Percentiles rank a stretch among this genome's conserved stretches.
phyloP scores from a whole-genome alignment of 257 asterid genomes.

The Plectranthus barbatus region DNA sequence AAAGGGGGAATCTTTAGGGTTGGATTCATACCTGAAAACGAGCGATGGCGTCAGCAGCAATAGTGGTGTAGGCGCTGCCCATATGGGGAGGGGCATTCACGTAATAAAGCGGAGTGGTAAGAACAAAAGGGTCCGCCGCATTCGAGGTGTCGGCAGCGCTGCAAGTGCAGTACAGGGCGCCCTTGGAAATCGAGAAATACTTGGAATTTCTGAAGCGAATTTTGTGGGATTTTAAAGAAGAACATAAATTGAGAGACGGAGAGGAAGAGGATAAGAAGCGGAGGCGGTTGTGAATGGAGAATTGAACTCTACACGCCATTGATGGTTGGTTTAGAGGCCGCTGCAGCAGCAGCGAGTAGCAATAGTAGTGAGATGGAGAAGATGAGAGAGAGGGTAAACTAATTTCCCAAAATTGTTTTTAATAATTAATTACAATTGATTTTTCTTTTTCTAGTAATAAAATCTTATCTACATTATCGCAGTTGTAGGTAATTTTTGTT shows the following conservation, averaged over 20 bases:
- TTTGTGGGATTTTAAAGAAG: slow-evolving; percentile 15
- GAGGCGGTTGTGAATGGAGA: slow-evolving; percentile 47
- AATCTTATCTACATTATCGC: too few species aligned
- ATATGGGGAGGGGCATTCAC: slow-evolving; percentile 97
- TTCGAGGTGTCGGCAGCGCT: background rate
- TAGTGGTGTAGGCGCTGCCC: slow-evolving; percentile 98
- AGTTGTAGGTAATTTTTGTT: too few species aligned
- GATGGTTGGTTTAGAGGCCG: background rate
- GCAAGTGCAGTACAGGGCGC: slow-evolving; percentile 46
- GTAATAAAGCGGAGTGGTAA: slow-evolving; percentile 93
- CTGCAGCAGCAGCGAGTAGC: background rate
- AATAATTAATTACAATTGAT: too few species aligned
- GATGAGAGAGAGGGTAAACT: background rate
- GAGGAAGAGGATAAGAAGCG: slow-evolving; percentile 36
- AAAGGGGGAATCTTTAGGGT: background rate
- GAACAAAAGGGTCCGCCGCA: slow-evolving; percentile 45
- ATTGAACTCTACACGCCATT: slow-evolving; percentile 62
- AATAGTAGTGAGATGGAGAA: background rate
- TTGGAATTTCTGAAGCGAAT: slow-evolving; percentile 20
- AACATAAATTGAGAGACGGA: slow-evolving; percentile 17
- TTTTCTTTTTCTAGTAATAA: too few species aligned
- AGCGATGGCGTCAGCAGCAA: slow-evolving; percentile 90
- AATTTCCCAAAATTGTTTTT: background rate
- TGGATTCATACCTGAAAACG: slow-evolving; percentile 68
- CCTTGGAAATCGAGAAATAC: slow-evolving; percentile 38